phyloP scores from a whole-genome alignment of 495 filamentous ascomycete genomes.

The Rusavskia elegans region DNA sequence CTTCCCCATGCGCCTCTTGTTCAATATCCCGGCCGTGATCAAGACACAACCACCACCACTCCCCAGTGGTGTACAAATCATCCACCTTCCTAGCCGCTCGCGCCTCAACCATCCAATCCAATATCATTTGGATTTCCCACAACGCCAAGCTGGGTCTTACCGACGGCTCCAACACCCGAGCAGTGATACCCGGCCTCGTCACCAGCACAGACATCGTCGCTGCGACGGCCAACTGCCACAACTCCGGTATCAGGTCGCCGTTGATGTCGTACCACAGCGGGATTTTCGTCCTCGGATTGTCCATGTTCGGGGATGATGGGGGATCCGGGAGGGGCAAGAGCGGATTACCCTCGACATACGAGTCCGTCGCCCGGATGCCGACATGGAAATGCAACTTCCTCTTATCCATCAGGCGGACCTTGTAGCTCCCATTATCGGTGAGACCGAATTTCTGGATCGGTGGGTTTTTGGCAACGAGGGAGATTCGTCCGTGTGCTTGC shows the following conservation, averaged over 20 bases:
- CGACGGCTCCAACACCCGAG: slow-evolving; percentile 32
- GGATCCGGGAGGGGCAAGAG: slow-evolving; percentile 22
- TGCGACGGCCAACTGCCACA: slow-evolving; percentile 51
- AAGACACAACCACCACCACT: slow-evolving; percentile 56
- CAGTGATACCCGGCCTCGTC: slow-evolving; percentile 39
- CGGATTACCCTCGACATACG: slow-evolving; percentile 46
- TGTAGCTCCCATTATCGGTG: slow-evolving; percentile 45
- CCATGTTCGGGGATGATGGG: slow-evolving; percentile 7
- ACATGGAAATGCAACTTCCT: slow-evolving; percentile 44
- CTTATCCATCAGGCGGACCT: slow-evolving; percentile 54
- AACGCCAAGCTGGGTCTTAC: slow-evolving; percentile 44
- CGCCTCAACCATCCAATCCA: slow-evolving; percentile 43
- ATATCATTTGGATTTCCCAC: slow-evolving; percentile 50
- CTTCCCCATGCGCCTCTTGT: neutral
- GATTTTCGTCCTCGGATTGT: slow-evolving; percentile 27
- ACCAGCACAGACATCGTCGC: slow-evolving; percentile 43
- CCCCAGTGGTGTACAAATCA: slow-evolving; percentile 30
- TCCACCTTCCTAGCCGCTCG: slow-evolving; percentile 17
- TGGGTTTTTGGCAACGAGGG: slow-evolving; percentile 35
- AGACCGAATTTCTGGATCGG: slow-evolving; percentile 60
- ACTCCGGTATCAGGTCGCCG: slow-evolving; percentile 35
- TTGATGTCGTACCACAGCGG: slow-evolving; percentile 76
- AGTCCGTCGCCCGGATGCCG: slow-evolving; percentile 36
- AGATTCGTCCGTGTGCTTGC: slow-evolving; percentile 39
- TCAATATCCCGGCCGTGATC: neutral